phyloP scores from a whole-genome alignment of 2,329 filamentous ascomycete species.

The Nigrospora sphaerica region DNA sequence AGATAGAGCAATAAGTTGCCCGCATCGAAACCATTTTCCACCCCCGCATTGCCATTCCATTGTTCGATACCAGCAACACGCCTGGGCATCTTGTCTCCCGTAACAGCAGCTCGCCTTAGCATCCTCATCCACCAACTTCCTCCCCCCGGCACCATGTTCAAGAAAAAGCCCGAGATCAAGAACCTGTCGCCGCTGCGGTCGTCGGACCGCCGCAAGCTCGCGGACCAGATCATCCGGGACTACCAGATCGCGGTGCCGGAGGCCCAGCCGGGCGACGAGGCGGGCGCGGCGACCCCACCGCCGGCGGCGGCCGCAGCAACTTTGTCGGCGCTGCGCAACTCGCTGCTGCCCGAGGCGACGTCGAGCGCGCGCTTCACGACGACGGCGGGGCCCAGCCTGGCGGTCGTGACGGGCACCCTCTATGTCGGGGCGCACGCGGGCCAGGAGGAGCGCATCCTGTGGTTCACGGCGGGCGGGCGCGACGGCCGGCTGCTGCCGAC shows the following conservation, averaged over 20 bases:
- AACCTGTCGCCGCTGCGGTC: slow-evolving; percentile 58
- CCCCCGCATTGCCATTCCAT: too few species aligned
- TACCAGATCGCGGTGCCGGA: slow-evolving; percentile 35
- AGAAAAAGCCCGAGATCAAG: slow-evolving; percentile 63
- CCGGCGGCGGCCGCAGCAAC: not conserved
- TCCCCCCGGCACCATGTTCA: slow-evolving; percentile 41
- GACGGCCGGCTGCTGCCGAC: slow-evolving; percentile 48
- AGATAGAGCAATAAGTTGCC: too few species aligned
- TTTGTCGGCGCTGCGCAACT: slow-evolving; percentile 32
- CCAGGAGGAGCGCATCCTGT: slow-evolving; percentile 50
- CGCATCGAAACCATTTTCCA: too few species aligned
- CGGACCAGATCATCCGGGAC: slow-evolving; percentile 59
- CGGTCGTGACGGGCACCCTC: slow-evolving; percentile 54
- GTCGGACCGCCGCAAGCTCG: slow-evolving; percentile 59
- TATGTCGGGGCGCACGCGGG: slow-evolving; percentile 54
- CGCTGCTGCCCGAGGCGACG: slow-evolving; percentile 55
- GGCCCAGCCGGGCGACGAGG: slow-evolving; percentile 16
- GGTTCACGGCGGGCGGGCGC: slow-evolving; percentile 45
- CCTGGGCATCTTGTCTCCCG: too few species aligned
- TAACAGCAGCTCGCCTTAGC: too few species aligned
- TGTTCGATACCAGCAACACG: too few species aligned
- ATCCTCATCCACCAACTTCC: not conserved
- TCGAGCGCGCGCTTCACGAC: slow-evolving; percentile 59
- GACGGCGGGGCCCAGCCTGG: slow-evolving; percentile 54
- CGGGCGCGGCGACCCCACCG: slow-evolving; percentile 9